phyloP scores from a whole-genome alignment of 441 rosid species.

The Bruguiera hainesii region DNA sequence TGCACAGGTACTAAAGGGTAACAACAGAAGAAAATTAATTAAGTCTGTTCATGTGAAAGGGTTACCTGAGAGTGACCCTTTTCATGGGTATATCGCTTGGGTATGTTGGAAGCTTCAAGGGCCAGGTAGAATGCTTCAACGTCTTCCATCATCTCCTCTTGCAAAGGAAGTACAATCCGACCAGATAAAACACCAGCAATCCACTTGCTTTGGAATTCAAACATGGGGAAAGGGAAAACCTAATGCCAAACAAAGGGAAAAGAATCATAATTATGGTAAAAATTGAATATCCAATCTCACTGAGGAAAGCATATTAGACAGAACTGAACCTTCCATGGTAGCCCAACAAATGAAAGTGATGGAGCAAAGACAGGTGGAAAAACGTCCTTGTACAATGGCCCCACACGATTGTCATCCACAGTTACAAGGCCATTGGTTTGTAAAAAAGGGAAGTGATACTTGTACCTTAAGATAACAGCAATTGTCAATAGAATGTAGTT shows the following conservation, averaged over 20 bases:
- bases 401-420: constrained; percentile 67
- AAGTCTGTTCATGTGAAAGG: neutral
- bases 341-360: constrained; percentile 67
- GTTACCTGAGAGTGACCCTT: constrained; percentile 36
- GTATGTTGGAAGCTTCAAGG: constrained; percentile 43
- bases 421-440: constrained; percentile 51
- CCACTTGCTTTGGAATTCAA: constrained; percentile 81
- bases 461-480: constrained; percentile 43
- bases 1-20: neutral
- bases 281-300: constrained; percentile 3
- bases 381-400: constrained; percentile 67
- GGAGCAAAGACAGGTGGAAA: constrained; percentile 72
- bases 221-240: constrained; percentile 44
- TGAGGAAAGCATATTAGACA: constrained; percentile 7
- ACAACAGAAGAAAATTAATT: neutral
- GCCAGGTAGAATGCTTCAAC: constrained; percentile 35
- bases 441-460: constrained; percentile 64
- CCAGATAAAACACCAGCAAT: constrained; percentile 70
- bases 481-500: neutral
- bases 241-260: constrained; percentile 14
- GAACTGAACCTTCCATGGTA: constrained; percentile 60
- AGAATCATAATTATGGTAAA: neutral
- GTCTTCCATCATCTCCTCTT: constrained; percentile 64
- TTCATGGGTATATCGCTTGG: constrained; percentile 62
- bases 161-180: constrained; percentile 47